A percentile compares a stretch with the other conserved stretches of the same genome.
phyloP scores from a whole-genome alignment of 2,329 filamentous ascomycete genomes.

The Coniochaeta ligniaria region DNA sequence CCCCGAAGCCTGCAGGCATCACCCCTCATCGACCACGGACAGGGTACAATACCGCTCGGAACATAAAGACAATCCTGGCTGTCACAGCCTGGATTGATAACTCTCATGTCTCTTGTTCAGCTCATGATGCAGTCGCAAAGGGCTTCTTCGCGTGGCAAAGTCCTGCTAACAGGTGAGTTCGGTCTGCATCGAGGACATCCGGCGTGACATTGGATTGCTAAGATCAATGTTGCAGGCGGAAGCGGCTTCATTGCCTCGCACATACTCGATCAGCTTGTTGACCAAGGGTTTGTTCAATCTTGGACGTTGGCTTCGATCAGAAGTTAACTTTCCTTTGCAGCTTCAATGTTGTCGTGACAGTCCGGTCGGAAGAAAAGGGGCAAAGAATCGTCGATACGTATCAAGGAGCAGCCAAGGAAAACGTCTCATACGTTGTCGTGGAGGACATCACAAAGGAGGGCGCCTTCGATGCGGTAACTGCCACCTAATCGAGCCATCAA shows the following conservation, averaged over 20 bases:
- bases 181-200: not conserved
- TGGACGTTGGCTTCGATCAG: too few relatives aligned
- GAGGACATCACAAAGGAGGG: constrained; percentile 62
- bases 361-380: constrained; percentile 40
- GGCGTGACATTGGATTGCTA: not conserved
- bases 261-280: constrained; percentile 38
- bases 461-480: constrained; percentile 55
- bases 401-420: constrained; percentile 25
- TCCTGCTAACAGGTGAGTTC: constrained; percentile 16
- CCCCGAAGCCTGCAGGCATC: not conserved
- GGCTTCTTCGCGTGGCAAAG: constrained; percentile 7
- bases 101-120: not conserved
- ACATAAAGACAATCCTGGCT: not conserved
- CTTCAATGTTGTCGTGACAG: constrained; percentile 36
- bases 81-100: not conserved
- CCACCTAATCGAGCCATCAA: not conserved
- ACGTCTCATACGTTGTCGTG: constrained; percentile 47
- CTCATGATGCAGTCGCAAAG: not conserved
- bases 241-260: constrained; percentile 49
- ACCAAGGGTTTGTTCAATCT: constrained; percentile 27
- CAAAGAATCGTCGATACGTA: constrained; percentile 32
- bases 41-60: too few relatives aligned
- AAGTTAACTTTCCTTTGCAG: too few relatives aligned
- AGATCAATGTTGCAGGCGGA: constrained; percentile 27
- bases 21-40: not conserved